Percentiles rank a stretch among this genome's conserved stretches.
phyloP scores from a whole-genome alignment of 2,329 filamentous ascomycete species.

The Diaporthe citrichinensis region DNA sequence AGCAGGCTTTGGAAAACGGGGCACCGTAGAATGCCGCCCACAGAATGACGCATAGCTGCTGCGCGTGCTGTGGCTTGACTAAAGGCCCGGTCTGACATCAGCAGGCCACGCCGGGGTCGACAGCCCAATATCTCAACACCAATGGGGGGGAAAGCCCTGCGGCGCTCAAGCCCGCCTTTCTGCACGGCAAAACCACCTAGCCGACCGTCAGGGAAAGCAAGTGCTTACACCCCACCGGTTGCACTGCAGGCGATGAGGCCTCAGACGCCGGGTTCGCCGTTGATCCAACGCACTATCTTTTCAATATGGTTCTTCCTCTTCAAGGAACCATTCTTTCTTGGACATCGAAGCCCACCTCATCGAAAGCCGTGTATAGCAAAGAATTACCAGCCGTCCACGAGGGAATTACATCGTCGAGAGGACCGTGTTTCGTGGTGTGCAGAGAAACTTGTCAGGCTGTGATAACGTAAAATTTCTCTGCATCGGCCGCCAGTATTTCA shows the following conservation, averaged over 20 bases:
- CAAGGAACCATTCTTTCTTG: no score
- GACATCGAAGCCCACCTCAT: neutral
- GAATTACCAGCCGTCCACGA: neutral
- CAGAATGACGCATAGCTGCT: conserved; percentile 14
- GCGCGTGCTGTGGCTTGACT: conserved; percentile 26
- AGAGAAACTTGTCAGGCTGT: neutral
- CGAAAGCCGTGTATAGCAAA: neutral
- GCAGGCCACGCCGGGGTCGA: conserved; percentile 9
- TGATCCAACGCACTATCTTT: neutral
- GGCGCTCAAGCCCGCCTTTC: conserved; percentile 1
- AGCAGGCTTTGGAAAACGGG: neutral
- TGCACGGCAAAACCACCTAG: neutral
- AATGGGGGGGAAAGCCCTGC: neutral
- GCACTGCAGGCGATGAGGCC: neutral
- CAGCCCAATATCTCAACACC: neutral
- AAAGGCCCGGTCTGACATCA: conserved; percentile 22
- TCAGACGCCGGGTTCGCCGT: neutral
- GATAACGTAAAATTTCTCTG: neutral
- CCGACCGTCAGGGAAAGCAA: neutral
- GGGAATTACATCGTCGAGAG: neutral
- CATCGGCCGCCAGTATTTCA: neutral
- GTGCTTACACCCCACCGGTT: neutral
- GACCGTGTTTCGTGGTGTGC: neutral
- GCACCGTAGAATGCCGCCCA: neutral
- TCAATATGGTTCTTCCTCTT: neutral